Evolutionary conservation across 306 rosid species (phyloP).

Genomic region (Dalbergia cochinchinensis): DNA sequence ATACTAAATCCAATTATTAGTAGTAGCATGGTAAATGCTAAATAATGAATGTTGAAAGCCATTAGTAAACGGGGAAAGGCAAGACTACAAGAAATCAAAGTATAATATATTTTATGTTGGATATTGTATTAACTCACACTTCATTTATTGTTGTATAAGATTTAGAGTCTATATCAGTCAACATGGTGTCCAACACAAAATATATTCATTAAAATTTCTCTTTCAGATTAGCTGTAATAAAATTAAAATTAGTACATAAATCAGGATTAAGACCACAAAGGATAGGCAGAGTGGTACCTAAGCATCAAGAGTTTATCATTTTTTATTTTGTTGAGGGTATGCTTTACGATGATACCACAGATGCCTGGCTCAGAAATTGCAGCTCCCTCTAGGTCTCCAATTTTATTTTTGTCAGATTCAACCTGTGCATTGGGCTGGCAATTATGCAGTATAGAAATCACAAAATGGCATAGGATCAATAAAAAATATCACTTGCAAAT

Average conservation of each 20-base stretch:
- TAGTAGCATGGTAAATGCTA: too few species aligned
- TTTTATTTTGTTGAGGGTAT: not conserved
- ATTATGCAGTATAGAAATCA: not conserved
- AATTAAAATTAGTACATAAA: not conserved
- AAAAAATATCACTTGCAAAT: not conserved
- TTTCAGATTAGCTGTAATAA: not conserved
- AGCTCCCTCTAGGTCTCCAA: not conserved
- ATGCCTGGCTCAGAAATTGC: not conserved
- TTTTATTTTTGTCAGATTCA: not conserved
- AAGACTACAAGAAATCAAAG: not conserved
- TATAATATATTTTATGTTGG: too few species aligned
- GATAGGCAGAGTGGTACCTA: slow-evolving; percentile 24
- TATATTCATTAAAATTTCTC: too few species aligned
- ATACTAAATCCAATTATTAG: too few species aligned
- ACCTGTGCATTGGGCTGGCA: slow-evolving; percentile 5
- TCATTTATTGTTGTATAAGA: too few species aligned
- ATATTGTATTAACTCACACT: too few species aligned
- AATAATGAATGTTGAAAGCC: not conserved
- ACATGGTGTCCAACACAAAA: too few species aligned
- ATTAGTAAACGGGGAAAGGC: not conserved
- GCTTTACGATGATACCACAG: not conserved
- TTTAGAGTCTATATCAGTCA: too few species aligned
- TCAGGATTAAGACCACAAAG: slow-evolving; percentile 7
- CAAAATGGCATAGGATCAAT: not conserved
- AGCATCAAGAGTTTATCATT: slow-evolving; percentile 3